A percentile compares a stretch with the other conserved stretches of the same genome.
Conservation (phyloP, 2,329 filamentous ascomycete genomes). For the Ophiostoma sp. region DNA sequence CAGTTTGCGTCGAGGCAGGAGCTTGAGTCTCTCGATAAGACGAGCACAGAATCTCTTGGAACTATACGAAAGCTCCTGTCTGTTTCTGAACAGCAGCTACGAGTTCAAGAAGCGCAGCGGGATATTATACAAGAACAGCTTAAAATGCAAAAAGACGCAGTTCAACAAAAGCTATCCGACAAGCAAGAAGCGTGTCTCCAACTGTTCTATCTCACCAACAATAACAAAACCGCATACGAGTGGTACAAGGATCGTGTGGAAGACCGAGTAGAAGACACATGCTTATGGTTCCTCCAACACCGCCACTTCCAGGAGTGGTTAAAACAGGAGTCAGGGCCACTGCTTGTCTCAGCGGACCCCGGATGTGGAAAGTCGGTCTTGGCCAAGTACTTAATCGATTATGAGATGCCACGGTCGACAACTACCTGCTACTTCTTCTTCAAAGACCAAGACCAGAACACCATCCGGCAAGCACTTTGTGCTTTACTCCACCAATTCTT, state of each 20-base stretch:
- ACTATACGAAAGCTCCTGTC: not conserved
- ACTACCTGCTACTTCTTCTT: slow-evolving; percentile 48
- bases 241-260: slow-evolving; percentile 36
- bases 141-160: not conserved
- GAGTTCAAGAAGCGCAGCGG: not conserved
- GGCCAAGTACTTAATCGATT: slow-evolving; percentile 39
- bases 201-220: not conserved
- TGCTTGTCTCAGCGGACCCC: too few species aligned
- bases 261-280: slow-evolving; percentile 34
- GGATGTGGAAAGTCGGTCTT: slow-evolving; percentile 44
- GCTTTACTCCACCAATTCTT: slow-evolving; percentile 46
- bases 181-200: not conserved
- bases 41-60: not conserved
- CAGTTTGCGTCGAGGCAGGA: slow-evolving; percentile 11
- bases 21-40: slow-evolving; percentile 21
- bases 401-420: slow-evolving; percentile 29
- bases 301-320: slow-evolving; percentile 37
- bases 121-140: not conserved
- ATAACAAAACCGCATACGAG: slow-evolving; percentile 33
- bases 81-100: not conserved
- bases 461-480: slow-evolving; percentile 40
- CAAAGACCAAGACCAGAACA: slow-evolving; percentile 43
- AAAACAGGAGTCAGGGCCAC: slow-evolving; percentile 33
- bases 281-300: slow-evolving; percentile 39
- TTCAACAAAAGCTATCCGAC: not conserved